Percentiles rank a stretch among this genome's conserved stretches.
Evolutionary conservation across 306 rosid species (phyloP).

Genomic region (Carpinus viminea): DNA sequence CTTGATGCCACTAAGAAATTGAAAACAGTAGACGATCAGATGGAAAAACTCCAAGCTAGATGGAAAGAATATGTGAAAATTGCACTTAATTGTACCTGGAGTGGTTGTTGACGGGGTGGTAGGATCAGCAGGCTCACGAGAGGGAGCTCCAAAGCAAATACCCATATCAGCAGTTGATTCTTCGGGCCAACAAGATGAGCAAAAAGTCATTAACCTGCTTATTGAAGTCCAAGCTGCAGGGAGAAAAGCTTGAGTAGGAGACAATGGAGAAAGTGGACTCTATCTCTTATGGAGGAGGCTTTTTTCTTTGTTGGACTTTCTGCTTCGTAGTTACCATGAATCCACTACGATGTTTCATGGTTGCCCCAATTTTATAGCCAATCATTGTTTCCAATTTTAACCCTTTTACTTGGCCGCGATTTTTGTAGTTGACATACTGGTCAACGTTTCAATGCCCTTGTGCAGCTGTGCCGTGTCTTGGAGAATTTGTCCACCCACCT

Average conservation of each 20-base stretch:
- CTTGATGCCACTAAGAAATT: slow-evolving; percentile 45
- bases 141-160: slow-evolving; percentile 51
- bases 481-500: background rate
- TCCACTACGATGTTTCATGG: background rate
- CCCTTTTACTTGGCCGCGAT: background rate
- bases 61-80: background rate
- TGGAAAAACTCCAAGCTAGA: too few species aligned
- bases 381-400: too few species aligned
- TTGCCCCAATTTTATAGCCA: background rate
- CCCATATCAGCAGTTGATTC: slow-evolving; percentile 44
- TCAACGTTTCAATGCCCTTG: background rate
- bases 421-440: background rate
- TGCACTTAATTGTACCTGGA: slow-evolving; percentile 42
- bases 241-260: too few species aligned
- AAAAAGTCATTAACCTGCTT: background rate
- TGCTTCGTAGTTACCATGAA: background rate
- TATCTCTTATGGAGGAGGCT: background rate
- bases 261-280: too few species aligned
- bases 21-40: background rate
- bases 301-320: background rate
- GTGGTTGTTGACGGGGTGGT: slow-evolving; percentile 24
- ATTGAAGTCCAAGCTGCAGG: background rate
- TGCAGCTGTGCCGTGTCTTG: background rate
- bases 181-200: slow-evolving; percentile 8
- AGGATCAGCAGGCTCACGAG: slow-evolving; percentile 14